Conservation (phyloP, 2,329 filamentous ascomycete genomes). For the Nemania bipapillata region DNA sequence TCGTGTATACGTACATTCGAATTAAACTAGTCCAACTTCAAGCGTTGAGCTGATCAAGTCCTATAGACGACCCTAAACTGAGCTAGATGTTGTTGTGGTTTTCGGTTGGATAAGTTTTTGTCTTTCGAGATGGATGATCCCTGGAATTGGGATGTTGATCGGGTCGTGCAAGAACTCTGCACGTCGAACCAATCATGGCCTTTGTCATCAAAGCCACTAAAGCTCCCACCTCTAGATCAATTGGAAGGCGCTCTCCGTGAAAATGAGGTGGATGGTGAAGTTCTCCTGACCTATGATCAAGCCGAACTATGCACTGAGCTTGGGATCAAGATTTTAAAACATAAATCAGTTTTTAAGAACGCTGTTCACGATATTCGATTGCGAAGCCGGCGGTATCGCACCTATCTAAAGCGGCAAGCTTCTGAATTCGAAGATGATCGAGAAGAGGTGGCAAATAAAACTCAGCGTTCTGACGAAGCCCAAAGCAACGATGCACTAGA, state of each 20-base stretch:
- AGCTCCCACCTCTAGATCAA: slow-evolving; percentile 61
- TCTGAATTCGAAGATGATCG: slow-evolving; percentile 36
- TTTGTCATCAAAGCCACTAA: slow-evolving; percentile 49
- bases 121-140: slow-evolving; percentile 65
- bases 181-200: slow-evolving; percentile 62
- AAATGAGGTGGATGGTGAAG: slow-evolving; percentile 72
- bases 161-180: slow-evolving; percentile 74
- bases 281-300: slow-evolving; percentile 68
- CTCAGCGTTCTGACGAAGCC: not conserved
- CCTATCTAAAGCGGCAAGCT: slow-evolving; percentile 43
- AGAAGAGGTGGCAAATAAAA: slow-evolving; percentile 11
- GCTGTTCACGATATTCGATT: slow-evolving; percentile 67
- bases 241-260: slow-evolving; percentile 68
- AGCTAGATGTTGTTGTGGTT: slow-evolving; percentile 19
- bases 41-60: slow-evolving; percentile 3
- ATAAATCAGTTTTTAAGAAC: slow-evolving; percentile 66
- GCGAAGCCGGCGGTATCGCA: slow-evolving; percentile 62
- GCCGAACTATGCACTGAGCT: slow-evolving; percentile 65
- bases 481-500: not conserved
- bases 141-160: slow-evolving; percentile 76
- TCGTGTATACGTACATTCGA: not conserved
- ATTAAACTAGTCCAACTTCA: not conserved
- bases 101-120: not conserved
- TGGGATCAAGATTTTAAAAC: slow-evolving; percentile 66
- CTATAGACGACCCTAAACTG: not conserved